phyloP scores from a whole-genome alignment of 306 rosid genomes.

The Prunus mira region DNA sequence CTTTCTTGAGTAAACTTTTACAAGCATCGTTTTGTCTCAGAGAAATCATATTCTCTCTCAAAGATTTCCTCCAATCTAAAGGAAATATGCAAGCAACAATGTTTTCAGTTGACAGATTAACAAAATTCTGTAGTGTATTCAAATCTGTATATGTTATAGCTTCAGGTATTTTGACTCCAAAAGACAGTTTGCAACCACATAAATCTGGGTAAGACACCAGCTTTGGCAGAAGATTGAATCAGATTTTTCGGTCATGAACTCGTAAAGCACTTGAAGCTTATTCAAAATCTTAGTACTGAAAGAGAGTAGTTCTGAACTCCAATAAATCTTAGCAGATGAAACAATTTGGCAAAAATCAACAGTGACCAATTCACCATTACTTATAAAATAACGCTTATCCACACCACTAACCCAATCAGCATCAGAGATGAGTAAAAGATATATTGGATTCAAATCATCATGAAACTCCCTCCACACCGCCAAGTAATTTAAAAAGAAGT shows the following conservation, averaged over 20 bases:
- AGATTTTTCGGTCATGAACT: constrained; percentile 7
- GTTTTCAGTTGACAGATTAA: constrained; percentile 20
- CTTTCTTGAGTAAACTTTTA: constrained; percentile 23
- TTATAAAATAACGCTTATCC: constrained; percentile 28
- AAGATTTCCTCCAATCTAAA: constrained; percentile 38
- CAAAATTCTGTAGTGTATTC: constrained; percentile 15
- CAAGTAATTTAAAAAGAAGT: constrained; percentile 51
- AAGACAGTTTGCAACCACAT: constrained; percentile 46
- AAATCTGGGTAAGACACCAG: constrained; percentile 37
- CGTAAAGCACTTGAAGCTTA: constrained; percentile 39
- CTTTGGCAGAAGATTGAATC: constrained; percentile 23
- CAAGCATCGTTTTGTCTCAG: constrained; percentile 38
- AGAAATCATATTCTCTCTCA: constrained; percentile 33
- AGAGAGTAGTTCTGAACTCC: constrained; percentile 50
- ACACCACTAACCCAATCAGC: constrained; percentile 53
- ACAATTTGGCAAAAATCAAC: constrained; percentile 32
- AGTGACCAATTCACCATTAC: constrained; percentile 36
- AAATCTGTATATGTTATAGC: background rate
- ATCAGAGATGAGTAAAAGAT: constrained; percentile 45
- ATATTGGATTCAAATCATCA: constrained; percentile 19
- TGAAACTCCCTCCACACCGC: constrained; percentile 44
- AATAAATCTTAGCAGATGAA: constrained; percentile 41
- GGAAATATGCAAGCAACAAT: constrained; percentile 32
- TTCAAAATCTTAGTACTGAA: constrained; percentile 50
- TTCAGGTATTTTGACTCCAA: constrained; percentile 23